Percentiles rank a stretch among this genome's conserved stretches.
Conservation (phyloP, 1,284 basidiomycete species). For the Melampsora americana region DNA sequence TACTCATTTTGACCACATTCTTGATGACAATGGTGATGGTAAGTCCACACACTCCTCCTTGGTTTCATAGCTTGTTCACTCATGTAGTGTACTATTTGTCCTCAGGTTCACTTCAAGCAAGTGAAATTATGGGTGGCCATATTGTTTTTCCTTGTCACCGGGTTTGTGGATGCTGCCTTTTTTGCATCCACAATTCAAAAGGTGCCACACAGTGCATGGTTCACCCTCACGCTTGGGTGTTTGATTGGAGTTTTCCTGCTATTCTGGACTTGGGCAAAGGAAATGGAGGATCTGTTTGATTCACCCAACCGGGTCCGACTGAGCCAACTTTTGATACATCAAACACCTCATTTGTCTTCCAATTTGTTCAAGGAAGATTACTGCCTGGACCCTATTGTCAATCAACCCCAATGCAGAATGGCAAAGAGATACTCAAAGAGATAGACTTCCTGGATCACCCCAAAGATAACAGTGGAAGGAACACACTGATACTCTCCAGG, state of each 20-base stretch:
- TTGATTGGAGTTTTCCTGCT: conserved; percentile 46
- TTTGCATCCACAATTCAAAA: conserved; percentile 48
- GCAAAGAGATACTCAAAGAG: too few species aligned
- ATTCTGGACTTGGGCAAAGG: conserved; percentile 47
- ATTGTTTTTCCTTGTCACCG: conserved; percentile 61
- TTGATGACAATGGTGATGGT: conserved; percentile 58
- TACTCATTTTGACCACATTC: conserved; percentile 64
- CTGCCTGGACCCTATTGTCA: neutral
- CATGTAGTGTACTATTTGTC: conserved; percentile 22
- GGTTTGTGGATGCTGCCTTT: conserved; percentile 55
- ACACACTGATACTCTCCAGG: too few species aligned
- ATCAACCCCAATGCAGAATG: neutral
- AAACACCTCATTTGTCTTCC: neutral
- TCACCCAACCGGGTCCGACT: conserved; percentile 46
- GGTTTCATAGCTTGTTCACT: conserved; percentile 14
- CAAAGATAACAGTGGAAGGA: too few species aligned
- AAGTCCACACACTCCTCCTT: neutral
- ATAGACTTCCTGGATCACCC: too few species aligned
- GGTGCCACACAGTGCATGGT: conserved; percentile 48
- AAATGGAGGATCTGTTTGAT: conserved; percentile 49
- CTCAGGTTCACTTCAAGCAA: conserved; percentile 44
- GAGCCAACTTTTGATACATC: conserved; percentile 46
- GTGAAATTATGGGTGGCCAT: conserved; percentile 54
- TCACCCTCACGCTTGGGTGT: conserved; percentile 47
- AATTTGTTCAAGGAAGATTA: neutral